Percentiles rank a stretch among this genome's conserved stretches.
These are phyloP conservation scores for Cytospora schulzeri DNA, from an alignment of 2,329 filamentous ascomycete species.

Conservation along the genomic window DNA sequence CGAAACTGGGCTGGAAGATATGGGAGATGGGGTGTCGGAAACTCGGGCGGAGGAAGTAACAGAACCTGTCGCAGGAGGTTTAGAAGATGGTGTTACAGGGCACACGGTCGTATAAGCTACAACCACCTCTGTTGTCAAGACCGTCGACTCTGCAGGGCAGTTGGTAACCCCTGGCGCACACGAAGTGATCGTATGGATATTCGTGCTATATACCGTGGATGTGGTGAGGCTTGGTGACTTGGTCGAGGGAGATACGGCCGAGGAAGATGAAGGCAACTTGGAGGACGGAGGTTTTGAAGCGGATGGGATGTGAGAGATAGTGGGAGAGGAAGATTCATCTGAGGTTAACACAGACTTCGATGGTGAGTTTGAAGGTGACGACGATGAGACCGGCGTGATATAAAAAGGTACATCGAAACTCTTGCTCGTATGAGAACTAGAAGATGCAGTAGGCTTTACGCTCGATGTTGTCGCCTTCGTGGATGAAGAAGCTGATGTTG, in stretches of 20 bases:
- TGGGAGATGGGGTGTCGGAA: neutral
- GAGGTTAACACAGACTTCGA: neutral
- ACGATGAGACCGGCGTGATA: neutral
- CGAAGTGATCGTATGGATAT: constrained; percentile 18
- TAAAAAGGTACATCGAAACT: neutral
- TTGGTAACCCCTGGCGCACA: constrained; percentile 14
- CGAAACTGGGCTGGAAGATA: neutral
- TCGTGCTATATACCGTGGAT: constrained; percentile 10
- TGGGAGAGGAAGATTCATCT: neutral
- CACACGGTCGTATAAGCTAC: constrained; percentile 19
- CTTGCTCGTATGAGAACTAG: neutral
- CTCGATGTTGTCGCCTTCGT: neutral
- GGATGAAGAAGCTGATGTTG: neutral
- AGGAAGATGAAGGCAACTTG: no score
- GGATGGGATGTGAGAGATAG: neutral
- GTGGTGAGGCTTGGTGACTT: neutral
- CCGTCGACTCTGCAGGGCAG: constrained; percentile 16
- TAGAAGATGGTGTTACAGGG: neutral
- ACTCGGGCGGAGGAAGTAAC: neutral
- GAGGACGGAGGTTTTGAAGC: neutral
- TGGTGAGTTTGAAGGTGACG: neutral
- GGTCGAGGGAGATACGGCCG: neutral
- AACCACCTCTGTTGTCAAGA: constrained; percentile 7
- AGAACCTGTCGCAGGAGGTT: neutral
- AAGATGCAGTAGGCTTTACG: neutral